These are phyloP conservation scores for Fusarium sp. DNA, from an alignment of 2,329 filamentous ascomycete genomes.

Conservation along the genomic window DNA sequence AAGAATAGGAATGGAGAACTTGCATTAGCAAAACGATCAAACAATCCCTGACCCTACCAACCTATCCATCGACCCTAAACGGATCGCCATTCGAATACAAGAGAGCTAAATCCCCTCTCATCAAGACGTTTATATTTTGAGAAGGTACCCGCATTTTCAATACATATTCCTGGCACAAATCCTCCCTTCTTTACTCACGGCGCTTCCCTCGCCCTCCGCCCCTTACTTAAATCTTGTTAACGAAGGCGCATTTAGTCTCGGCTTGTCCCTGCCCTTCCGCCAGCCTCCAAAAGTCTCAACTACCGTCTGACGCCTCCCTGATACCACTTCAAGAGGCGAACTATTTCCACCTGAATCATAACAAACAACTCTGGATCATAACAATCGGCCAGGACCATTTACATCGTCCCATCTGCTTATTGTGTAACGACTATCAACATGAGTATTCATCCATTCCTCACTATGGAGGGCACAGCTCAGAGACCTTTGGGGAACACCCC, in stretches of 20 bases:
- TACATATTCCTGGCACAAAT: constrained; percentile 32
- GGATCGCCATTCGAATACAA: constrained; percentile 46
- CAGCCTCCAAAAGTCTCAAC: constrained; percentile 19
- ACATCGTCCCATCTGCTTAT: constrained; percentile 18
- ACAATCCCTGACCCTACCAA: constrained; percentile 33
- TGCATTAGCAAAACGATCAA: constrained; percentile 43
- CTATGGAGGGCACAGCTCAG: constrained; percentile 22
- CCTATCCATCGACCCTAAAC: constrained; percentile 39
- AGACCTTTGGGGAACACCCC: constrained; percentile 1
- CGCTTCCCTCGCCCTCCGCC: constrained; percentile 40
- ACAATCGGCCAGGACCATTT: constrained; percentile 28
- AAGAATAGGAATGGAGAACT: constrained; percentile 46
- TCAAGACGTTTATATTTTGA: constrained; percentile 38
- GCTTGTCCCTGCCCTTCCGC: constrained; percentile 26
- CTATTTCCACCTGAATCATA: constrained; percentile 40
- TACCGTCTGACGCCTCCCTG: constrained; percentile 26
- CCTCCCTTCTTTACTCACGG: constrained; percentile 44
- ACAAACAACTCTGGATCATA: constrained; percentile 47
- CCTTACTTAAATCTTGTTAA: constrained; percentile 23
- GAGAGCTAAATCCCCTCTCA: constrained; percentile 45
- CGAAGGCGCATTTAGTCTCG: constrained; percentile 24
- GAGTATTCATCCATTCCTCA: constrained; percentile 39
- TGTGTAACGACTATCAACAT: constrained; percentile 26
- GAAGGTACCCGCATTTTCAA: constrained; percentile 33
- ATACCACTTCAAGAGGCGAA: constrained; percentile 40